Evolutionary conservation across 2,329 filamentous ascomycete species (phyloP).

Genomic region (Cyphellophora europaea): DNA sequence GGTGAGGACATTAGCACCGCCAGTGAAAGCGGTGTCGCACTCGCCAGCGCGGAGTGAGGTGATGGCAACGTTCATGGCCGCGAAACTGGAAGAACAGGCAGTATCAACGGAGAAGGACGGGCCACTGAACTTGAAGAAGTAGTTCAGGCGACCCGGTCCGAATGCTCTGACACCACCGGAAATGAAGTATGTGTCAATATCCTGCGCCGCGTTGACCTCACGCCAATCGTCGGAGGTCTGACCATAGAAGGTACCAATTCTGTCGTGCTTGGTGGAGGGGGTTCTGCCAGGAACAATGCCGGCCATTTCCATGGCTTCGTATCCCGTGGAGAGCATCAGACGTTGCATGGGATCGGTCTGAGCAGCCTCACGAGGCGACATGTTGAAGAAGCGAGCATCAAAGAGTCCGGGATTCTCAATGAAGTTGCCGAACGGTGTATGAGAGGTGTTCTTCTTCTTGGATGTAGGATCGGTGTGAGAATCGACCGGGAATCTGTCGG

Average conservation of each 20-base stretch:
- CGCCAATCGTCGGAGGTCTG: slow-evolving; percentile 69
- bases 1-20: slow-evolving; percentile 68
- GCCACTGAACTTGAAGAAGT: slow-evolving; percentile 67
- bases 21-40: slow-evolving; percentile 71
- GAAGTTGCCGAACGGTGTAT: slow-evolving; percentile 68
- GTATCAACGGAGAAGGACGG: slow-evolving; percentile 66
- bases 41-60: slow-evolving; percentile 66
- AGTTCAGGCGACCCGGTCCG: slow-evolving; percentile 58
- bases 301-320: slow-evolving; percentile 73
- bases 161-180: slow-evolving; percentile 54
- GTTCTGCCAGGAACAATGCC: slow-evolving; percentile 67
- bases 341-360: slow-evolving; percentile 77
- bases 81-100: slow-evolving; percentile 67
- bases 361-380: slow-evolving; percentile 71
- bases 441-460: slow-evolving; percentile 65
- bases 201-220: slow-evolving; percentile 63
- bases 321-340: slow-evolving; percentile 65
- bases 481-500: slow-evolving; percentile 64
- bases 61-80: slow-evolving; percentile 63
- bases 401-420: slow-evolving; percentile 68
- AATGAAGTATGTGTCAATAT: slow-evolving; percentile 62
- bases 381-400: slow-evolving; percentile 79
- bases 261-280: slow-evolving; percentile 53
- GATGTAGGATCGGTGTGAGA: slow-evolving; percentile 63
- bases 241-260: slow-evolving; percentile 66